Base-by-base conservation (phyloP, 2,329 filamentous ascomycete genomes). In the Scedosporium dehoogii region DNA sequence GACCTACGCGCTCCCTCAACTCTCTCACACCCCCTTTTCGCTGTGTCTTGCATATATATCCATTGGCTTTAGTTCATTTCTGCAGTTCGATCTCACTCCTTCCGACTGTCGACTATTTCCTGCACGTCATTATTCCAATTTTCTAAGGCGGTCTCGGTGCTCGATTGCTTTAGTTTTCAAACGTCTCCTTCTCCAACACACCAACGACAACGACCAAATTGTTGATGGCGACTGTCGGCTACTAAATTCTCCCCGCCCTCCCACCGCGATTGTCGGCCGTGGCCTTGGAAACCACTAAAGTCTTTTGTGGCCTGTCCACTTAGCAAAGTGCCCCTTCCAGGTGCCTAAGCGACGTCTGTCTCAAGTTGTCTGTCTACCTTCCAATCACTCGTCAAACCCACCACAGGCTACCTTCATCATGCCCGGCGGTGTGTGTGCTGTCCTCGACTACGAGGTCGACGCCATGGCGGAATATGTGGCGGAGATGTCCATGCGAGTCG, bases 361-460 rank as follows among this genome's bases (percentile, higher is more conserved):
- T 38, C 59, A 21, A 33, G 48, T 18, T 27, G 23, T 53, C 53
- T 25, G n/a, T n/a, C 53, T 27, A 46, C 38, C 16, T 14, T 18
- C 44, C 41, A 21, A 29, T 29, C n/a, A 48, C 55, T 58, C 56
- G 56, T 44, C 63, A 38, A 56, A 56, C 55, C 42, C 21, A 27
- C 38, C 29, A 51, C 42, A 29, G 12, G 18, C 6, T 12, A 33
- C 70, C 67, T 70, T 69, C 78, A 85, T 76, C 70, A 86, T 86
- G 83, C 79, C 83, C 67, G 92, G 92, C 73, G 92, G 92, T 69
- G 92, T 97, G 46, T 94, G 92, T 69, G 91, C 91, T 70, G 90
- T 96, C 77, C 85, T 97, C 76, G 92, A 96, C 80, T 97, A 97
- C 74, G 92, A 96, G 76, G 93, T 96, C 85, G 91, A 96, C 73